These are phyloP conservation scores for Penicillium riverlandense DNA, from an alignment of 495 filamentous ascomycete species.

Conservation along the genomic window DNA sequence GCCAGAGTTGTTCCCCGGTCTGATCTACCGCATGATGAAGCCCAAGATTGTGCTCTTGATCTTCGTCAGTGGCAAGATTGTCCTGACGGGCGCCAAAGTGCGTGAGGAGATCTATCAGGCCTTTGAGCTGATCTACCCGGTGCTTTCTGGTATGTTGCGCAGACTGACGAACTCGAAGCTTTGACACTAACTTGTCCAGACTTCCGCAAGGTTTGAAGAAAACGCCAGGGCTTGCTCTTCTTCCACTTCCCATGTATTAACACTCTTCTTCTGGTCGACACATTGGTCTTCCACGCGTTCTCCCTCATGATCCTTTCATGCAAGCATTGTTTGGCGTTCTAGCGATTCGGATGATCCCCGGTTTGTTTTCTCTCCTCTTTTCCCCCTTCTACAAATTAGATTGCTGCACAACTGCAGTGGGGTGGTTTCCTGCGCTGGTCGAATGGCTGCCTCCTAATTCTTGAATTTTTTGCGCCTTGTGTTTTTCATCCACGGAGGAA, in stretches of 20 bases:
- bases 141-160: constrained; percentile 69
- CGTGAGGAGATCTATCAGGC: constrained; percentile 98
- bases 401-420: constrained; percentile 43
- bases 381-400: constrained; percentile 35
- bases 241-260: constrained; percentile 46
- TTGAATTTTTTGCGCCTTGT: constrained; percentile 15
- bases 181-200: constrained; percentile 38
- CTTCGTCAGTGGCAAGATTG: constrained; percentile 98
- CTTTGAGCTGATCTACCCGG: constrained; percentile 98
- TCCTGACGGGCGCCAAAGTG: constrained; percentile 95
- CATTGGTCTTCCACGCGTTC: constrained; percentile 6
- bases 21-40: constrained; percentile 99
- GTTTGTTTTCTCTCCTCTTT: constrained; percentile 18
- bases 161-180: not conserved
- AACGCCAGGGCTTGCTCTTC: not conserved
- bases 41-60: constrained; percentile 98
- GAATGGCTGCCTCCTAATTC: constrained; percentile 43
- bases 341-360: constrained; percentile 34
- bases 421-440: constrained; percentile 59
- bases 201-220: constrained; percentile 56
- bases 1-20: constrained; percentile 95
- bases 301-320: constrained; percentile 32
- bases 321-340: constrained; percentile 47
- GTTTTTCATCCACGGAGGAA: no score
- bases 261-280: constrained; percentile 27